Evolutionary conservation across 768 basidiomycete species (phyloP).

Genomic region (Termitomyces sp.): DNA sequence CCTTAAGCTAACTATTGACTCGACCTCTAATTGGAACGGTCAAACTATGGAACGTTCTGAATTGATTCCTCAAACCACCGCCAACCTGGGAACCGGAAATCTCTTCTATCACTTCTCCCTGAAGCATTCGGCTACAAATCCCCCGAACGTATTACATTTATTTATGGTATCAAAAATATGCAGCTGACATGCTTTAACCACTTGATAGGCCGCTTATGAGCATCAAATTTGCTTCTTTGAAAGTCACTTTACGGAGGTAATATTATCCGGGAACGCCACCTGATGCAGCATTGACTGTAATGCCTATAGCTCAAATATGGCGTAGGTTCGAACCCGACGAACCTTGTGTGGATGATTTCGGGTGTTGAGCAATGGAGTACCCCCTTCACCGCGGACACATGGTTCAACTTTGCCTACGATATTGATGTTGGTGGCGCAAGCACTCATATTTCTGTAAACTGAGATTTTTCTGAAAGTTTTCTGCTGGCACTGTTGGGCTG

Average conservation of each 20-base stretch:
- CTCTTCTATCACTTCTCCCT: constrained; percentile 63
- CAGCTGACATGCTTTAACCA: neutral
- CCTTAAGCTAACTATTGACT: constrained; percentile 49
- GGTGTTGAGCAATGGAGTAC: constrained; percentile 44
- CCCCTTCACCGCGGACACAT: constrained; percentile 44
- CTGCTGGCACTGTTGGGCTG: constrained; percentile 46
- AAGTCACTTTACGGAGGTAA: constrained; percentile 57
- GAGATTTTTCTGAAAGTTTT: constrained; percentile 33
- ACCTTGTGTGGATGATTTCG: constrained; percentile 50
- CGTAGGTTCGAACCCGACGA: constrained; percentile 40
- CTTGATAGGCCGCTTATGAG: constrained; percentile 41
- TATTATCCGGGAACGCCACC: neutral
- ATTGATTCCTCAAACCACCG: constrained; percentile 39
- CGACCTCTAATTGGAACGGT: constrained; percentile 50
- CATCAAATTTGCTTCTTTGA: constrained; percentile 63
- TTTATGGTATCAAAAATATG: neutral
- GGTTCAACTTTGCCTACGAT: constrained; percentile 67
- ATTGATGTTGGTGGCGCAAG: constrained; percentile 41
- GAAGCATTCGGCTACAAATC: constrained; percentile 40
- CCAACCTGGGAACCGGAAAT: constrained; percentile 52
- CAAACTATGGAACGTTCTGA: constrained; percentile 41
- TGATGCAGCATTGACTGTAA: neutral
- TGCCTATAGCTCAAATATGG: constrained; percentile 48
- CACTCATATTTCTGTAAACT: neutral
- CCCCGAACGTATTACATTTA: constrained; percentile 36